phyloP scores from a whole-genome alignment of 331 rosid genomes.

The Malus hybrid region DNA sequence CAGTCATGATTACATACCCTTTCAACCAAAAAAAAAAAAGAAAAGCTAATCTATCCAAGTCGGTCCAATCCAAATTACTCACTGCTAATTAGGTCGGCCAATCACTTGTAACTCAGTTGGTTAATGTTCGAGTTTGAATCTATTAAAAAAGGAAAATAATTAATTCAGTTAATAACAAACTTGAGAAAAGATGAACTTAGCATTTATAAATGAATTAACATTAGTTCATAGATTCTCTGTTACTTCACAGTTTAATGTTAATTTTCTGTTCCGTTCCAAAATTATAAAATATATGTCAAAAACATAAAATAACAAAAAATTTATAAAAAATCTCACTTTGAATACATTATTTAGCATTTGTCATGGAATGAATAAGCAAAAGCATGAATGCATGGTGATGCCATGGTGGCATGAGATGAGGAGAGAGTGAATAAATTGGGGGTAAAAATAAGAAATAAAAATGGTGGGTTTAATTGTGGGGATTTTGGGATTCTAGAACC shows the following conservation, averaged over 20 bases:
- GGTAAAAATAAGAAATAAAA: not conserved
- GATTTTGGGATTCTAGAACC: constrained; percentile 35
- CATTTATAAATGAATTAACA: not conserved
- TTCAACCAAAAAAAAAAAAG: not conserved
- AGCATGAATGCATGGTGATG: not conserved
- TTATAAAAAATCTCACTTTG: too few species aligned
- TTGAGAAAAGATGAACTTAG: not conserved
- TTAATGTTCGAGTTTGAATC: too few species aligned
- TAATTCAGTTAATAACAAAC: not conserved
- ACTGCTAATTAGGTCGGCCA: fast-evolving
- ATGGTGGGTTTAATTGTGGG: constrained; percentile 13
- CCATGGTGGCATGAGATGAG: constrained; percentile 3
- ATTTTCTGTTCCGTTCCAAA: too few species aligned
- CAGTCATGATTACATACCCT: not conserved
- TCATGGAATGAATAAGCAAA: not conserved
- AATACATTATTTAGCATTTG: too few species aligned
- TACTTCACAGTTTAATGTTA: too few species aligned
- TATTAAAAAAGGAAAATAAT: too few species aligned
- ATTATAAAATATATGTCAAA: too few species aligned
- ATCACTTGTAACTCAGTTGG: not conserved
- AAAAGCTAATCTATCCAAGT: not conserved
- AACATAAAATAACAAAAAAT: too few species aligned
- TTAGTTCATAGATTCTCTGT: too few species aligned
- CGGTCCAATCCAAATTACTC: not conserved
- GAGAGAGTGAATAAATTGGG: not conserved